phyloP scores from a whole-genome alignment of 202 grass and related monocot genomes.

The Bolboschoenoplectus hybrid region DNA sequence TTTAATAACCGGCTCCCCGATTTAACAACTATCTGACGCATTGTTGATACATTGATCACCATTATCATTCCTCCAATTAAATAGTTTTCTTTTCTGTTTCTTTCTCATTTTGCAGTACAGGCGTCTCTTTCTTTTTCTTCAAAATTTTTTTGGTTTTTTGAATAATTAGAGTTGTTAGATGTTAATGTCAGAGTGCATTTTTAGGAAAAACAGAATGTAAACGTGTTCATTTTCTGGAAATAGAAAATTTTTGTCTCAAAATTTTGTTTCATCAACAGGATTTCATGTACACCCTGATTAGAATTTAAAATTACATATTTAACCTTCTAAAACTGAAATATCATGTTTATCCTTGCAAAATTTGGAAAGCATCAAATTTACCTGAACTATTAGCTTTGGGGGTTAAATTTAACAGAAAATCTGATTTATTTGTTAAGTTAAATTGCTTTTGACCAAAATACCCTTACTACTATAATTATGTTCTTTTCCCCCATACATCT shows the following conservation, averaged over 20 bases:
- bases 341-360: background rate
- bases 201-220: conserved; percentile 17
- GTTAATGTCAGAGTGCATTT: conserved; percentile 22
- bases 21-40: conserved; percentile 54
- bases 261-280: background rate
- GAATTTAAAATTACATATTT: background rate
- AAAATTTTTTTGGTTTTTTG: background rate
- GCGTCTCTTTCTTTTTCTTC: background rate
- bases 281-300: background rate
- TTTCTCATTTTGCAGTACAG: conserved; percentile 29
- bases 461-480: background rate
- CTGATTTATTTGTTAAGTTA: background rate
- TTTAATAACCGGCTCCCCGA: conserved; percentile 64
- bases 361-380: background rate
- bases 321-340: background rate
- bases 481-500: background rate
- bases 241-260: background rate
- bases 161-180: conserved; percentile 30
- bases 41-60: background rate
- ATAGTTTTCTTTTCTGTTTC: background rate
- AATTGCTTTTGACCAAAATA: background rate
- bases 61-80: conserved; percentile 9
- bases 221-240: background rate
- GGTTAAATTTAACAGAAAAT: background rate
- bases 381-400: background rate